Base-by-base conservation (phyloP, 441 rosid genomes). In the Hura crepitans region DNA sequence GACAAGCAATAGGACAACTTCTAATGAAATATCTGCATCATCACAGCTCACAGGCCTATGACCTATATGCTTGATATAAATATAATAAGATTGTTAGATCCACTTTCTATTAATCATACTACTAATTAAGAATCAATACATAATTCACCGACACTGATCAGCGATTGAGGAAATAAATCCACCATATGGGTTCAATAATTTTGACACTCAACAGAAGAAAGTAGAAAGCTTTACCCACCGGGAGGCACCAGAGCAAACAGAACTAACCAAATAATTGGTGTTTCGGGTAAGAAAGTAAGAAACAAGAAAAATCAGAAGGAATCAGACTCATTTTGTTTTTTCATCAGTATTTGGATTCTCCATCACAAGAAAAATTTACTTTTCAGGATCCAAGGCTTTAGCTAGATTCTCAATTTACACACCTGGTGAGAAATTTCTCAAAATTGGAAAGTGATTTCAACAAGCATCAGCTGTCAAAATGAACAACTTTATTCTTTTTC, bases 1-100 rank as follows among this genome's bases (percentile, higher is more conserved):
- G 62, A 51, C 50, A 58, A 63, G 18, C 18, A 73, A 61, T n/a
- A 65, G 7, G 51, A 72, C 60, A 65, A 63, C 39, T 12, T 53
- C 54, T 35, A 0, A 46, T 64, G 73, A 68, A 59, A 81, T 30
- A 68, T 79, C 82, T 60, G 78, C 84, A 64, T 80, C 85, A 55
- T 18, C 70, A 62, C 84, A 81, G 76, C 79, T 80, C 79, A 77
- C 23, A 55, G 12, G 20, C 55, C 55, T 25, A 28, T 25, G 6
- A 12, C 62, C 45, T 14, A 5, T 59, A 14, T 20, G 47, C 45
- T 39, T 23, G 50, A 72, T 28, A 27, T 30, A 31, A 54, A 60
- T 3, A n/a, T n/a, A n/a, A n/a, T n/a, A 27, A 3, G n/a, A n/a
- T 35, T 12, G 23, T 14, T 72, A 33, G 81, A 77, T 75, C 63